phyloP scores from a whole-genome alignment of 2,329 filamentous ascomycete genomes.

The Fonsecaea multimorphosa region DNA sequence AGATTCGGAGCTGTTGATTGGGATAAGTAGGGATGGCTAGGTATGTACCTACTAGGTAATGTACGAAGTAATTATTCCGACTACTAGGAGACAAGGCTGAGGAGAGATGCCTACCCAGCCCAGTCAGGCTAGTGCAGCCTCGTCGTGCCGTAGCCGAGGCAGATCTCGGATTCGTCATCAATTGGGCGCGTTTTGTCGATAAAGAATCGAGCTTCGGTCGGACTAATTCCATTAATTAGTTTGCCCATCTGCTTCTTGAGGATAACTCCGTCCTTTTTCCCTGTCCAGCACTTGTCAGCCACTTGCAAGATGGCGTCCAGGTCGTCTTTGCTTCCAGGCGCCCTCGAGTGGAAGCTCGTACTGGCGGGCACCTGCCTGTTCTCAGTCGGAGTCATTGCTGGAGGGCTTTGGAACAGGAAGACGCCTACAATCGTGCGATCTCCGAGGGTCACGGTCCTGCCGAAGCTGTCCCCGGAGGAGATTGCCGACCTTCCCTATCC shows the following conservation, averaged over 20 bases:
- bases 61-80: too few relatives aligned
- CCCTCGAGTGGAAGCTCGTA: slow-evolving; percentile 23
- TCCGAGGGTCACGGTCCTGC: slow-evolving; percentile 46
- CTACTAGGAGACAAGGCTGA: too few relatives aligned
- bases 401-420: slow-evolving; percentile 20
- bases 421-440: slow-evolving; percentile 40
- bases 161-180: slow-evolving; percentile 18
- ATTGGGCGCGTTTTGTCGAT: slow-evolving; percentile 2
- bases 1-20: not conserved
- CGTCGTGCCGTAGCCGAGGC: slow-evolving; percentile 12
- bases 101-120: too few relatives aligned
- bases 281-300: not conserved
- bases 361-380: slow-evolving; percentile 26
- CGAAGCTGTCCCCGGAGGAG: slow-evolving; percentile 46
- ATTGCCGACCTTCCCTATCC: slow-evolving; percentile 65
- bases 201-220: not conserved
- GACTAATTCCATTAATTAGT: not conserved
- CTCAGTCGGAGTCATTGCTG: slow-evolving; percentile 24
- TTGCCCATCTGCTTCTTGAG: not conserved
- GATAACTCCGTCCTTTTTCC: not conserved
- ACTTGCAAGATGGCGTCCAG: slow-evolving; percentile 15
- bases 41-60: too few relatives aligned
- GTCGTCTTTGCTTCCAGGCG: slow-evolving; percentile 1
- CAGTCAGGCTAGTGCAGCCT: not conserved
- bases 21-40: too few relatives aligned